Evolutionary conservation across 1,284 basidiomycete genomes (phyloP).

Genomic region (Schizophyllum commune): DNA sequence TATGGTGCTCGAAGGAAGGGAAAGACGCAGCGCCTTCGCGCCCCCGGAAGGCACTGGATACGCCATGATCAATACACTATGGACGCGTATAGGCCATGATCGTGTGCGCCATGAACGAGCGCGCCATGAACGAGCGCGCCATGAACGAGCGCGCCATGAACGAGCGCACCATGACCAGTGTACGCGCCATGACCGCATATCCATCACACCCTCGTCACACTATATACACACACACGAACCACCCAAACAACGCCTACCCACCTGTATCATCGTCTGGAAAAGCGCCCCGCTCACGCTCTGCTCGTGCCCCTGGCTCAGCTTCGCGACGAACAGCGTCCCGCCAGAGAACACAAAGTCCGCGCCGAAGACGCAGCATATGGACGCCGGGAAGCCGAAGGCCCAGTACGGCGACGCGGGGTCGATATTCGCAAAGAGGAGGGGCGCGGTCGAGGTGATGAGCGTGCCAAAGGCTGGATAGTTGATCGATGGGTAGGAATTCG

Average conservation of each 20-base stretch:
- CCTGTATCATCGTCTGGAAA: conserved; percentile 72
- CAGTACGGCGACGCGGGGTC: conserved; percentile 59
- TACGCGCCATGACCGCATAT: too few relatives aligned
- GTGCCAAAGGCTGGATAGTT: conserved; percentile 52
- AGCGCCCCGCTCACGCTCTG: conserved; percentile 74
- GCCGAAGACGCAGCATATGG: conserved; percentile 66
- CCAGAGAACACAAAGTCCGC: conserved; percentile 75
- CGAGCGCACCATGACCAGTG: too few relatives aligned
- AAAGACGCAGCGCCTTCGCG: too few relatives aligned
- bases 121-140: background rate
- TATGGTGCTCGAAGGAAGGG: too few relatives aligned
- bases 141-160: background rate
- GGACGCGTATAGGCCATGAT: too few relatives aligned
- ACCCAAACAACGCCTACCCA: conserved; percentile 17
- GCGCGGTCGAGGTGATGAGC: conserved; percentile 53
- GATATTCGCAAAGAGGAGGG: conserved; percentile 70
- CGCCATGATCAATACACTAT: too few relatives aligned
- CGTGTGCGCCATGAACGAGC: background rate
- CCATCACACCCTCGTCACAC: too few relatives aligned
- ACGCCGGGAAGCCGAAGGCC: conserved; percentile 76
- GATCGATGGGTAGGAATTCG: too few relatives aligned
- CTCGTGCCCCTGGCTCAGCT: conserved; percentile 64
- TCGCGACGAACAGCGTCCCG: conserved; percentile 72
- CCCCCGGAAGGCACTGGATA: too few relatives aligned
- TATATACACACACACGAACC: background rate